Evolutionary conservation across 140 eudicot species (phyloP).

Genomic region (Cichorium intybus): DNA sequence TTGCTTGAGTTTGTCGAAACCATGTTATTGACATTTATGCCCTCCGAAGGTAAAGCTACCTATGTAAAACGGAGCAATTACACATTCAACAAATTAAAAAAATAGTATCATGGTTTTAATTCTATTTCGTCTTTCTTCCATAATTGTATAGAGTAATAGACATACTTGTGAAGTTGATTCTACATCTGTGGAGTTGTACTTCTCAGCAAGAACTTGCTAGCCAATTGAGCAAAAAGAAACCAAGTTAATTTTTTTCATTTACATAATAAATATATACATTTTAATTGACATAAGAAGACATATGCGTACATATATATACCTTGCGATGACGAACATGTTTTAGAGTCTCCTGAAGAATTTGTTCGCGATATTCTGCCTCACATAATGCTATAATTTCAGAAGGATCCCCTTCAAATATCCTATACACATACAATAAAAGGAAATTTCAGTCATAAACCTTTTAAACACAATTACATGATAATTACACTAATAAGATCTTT

Average conservation of each 20-base stretch:
- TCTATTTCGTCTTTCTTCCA: not conserved
- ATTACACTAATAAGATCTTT: not conserved
- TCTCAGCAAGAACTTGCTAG: constrained; percentile 54
- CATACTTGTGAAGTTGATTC: constrained; percentile 47
- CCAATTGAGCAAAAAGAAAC: not conserved
- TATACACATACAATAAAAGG: not conserved
- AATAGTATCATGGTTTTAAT: not conserved
- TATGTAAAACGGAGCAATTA: constrained; percentile 6
- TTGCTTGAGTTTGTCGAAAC: constrained; percentile 36
- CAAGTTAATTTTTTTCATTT: constrained; percentile 2
- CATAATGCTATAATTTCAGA: constrained; percentile 52
- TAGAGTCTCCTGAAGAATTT: constrained; percentile 55
- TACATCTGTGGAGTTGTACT: constrained; percentile 31
- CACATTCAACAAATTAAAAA: not conserved
- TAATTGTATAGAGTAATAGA: not conserved
- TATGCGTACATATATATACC: constrained; percentile 25
- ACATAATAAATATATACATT: not conserved
- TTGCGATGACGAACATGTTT: constrained; percentile 55
- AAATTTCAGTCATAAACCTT: not conserved
- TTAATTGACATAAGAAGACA: not conserved
- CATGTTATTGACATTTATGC: constrained; percentile 32
- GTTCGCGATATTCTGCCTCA: constrained; percentile 72
- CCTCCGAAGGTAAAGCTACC: constrained; percentile 38
- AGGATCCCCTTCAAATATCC: constrained; percentile 66
- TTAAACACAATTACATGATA: not conserved